Base-by-base conservation (phyloP, 768 basidiomycete species). In the Boletales sp. region DNA sequence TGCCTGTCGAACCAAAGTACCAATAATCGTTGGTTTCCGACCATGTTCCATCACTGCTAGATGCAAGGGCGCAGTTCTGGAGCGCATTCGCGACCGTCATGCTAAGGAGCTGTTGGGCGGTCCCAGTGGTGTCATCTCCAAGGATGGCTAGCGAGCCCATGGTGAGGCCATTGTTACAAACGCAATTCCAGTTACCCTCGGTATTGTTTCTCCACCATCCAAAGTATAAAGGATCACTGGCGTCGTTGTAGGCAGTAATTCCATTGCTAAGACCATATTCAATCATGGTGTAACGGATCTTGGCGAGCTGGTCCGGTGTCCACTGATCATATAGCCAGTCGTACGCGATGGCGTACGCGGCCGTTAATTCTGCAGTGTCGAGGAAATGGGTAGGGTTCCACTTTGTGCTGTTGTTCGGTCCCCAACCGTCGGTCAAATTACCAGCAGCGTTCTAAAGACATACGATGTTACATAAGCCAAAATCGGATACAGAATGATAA, bases 111-210 rank as follows among this genome's bases (percentile, higher is more conserved):
- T 79, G 71, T 48, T 73, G 59, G 0, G 95, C 89, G 41, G 70
- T 74, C 32, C 90, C 89, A 7, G 86, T 86, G 13, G 77, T 80
- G 58, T 95, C 86, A 57, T 94, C 90, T 30, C 79, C 84, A 13
- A 93, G 72, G 61, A 99, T 93, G 31, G 97, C 94, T 50, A 99
- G 83, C 1, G 97, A 81, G 40, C 79, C 97, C 64, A 97, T 67
- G 17, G 88, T 92, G 54, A 98, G 73, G 50, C 97, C 97, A 41
- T 82, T 80, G 67, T 97, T 98, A 74, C 87, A 93, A 49, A 92
- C 90, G 67, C 95, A 97, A 68, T 99, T 99, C 97, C 97, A 99
- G 76, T 98, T 99, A 17, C 95, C 95, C 52, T 77, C 77, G 40
- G 80, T 79, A 53, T 73, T 77, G 44, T 56, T 76, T 45, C 69